These are phyloP conservation scores for Candida pini DNA, from an alignment of 805 yeast genomes.

Conservation along the genomic window DNA sequence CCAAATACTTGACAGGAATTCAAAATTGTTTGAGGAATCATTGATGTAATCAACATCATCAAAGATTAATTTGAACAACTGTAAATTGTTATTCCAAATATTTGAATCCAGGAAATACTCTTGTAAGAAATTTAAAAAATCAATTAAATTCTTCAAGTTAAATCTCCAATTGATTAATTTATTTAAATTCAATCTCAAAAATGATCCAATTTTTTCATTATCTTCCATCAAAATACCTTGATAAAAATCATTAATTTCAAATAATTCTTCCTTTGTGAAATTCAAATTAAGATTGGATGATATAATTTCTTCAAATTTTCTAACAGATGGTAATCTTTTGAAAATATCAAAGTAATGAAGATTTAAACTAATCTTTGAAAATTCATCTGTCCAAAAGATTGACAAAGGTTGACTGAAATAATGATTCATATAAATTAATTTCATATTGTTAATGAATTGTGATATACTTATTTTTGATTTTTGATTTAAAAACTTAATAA, in stretches of 20 bases:
- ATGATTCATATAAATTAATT: constrained; percentile 29
- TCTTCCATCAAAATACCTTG: constrained; percentile 17
- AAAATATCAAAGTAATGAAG: constrained; percentile 22
- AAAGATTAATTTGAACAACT: constrained; percentile 23
- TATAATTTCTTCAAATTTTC: constrained; percentile 9
- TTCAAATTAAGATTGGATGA: constrained; percentile 1
- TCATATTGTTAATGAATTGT: constrained; percentile 26
- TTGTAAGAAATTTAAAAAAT: constrained; percentile 24
- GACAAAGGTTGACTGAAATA: constrained; percentile 30
- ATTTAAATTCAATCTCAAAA: constrained; percentile 20
- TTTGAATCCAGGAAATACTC: constrained; percentile 18
- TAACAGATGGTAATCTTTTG: constrained; percentile 24
- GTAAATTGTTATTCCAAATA: constrained; percentile 26
- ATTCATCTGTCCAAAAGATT: constrained; percentile 28
- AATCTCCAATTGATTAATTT: constrained; percentile 27
- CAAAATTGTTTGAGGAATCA: constrained; percentile 8
- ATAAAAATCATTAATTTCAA: constrained; percentile 14
- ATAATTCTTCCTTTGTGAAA: constrained; percentile 1
- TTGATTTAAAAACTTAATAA: constrained; percentile 22
- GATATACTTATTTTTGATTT: constrained; percentile 24
- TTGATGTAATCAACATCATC: constrained; percentile 11
- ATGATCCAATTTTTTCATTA: constrained; percentile 15
- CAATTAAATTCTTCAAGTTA: constrained; percentile 22
- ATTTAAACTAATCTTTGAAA: constrained; percentile 17
- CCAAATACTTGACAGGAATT: constrained; percentile 23